phyloP scores from a whole-genome alignment of 169 alveolate genomes.

The Plasmodium relictum region DNA sequence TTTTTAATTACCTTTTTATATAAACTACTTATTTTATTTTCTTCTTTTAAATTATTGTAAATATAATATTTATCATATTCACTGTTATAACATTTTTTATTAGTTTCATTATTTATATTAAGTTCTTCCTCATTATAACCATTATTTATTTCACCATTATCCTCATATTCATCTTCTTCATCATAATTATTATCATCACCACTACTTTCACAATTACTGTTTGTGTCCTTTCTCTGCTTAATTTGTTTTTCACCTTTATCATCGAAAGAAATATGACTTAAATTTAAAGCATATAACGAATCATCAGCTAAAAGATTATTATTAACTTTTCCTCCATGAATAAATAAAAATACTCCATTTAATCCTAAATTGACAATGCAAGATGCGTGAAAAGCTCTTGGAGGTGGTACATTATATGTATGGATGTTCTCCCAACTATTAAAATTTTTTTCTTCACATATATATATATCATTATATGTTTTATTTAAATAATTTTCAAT shows the following conservation, averaged over 20 bases:
- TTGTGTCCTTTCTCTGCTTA: background rate
- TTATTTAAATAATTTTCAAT: slow-evolving; percentile 46
- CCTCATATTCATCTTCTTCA: background rate
- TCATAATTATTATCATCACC: slow-evolving; percentile 6
- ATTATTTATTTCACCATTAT: background rate
- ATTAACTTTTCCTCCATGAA: slow-evolving; percentile 75
- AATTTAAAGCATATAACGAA: slow-evolving; percentile 59
- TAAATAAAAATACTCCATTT: slow-evolving; percentile 64
- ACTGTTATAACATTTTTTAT: background rate
- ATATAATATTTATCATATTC: background rate
- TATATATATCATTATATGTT: slow-evolving; percentile 70
- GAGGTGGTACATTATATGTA: slow-evolving; percentile 59
- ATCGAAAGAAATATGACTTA: slow-evolving; percentile 2
- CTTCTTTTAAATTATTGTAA: background rate
- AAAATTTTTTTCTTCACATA: slow-evolving; percentile 68
- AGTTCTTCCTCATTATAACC: background rate
- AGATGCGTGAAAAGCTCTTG: slow-evolving; percentile 77
- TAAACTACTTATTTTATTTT: background rate
- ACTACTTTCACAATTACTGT: background rate
- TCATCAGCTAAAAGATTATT: slow-evolving; percentile 44
- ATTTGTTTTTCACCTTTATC: background rate
- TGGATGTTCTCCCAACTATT: slow-evolving; percentile 29
- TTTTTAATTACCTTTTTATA: slow-evolving; percentile 8
- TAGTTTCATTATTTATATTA: background rate
- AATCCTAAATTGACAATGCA: slow-evolving; percentile 64